Evolutionary conservation across 139 green algal species (phyloP), one percentile per base, ranked within the genome.

Genomic region (Zygnema circumcarinatum): DNA sequence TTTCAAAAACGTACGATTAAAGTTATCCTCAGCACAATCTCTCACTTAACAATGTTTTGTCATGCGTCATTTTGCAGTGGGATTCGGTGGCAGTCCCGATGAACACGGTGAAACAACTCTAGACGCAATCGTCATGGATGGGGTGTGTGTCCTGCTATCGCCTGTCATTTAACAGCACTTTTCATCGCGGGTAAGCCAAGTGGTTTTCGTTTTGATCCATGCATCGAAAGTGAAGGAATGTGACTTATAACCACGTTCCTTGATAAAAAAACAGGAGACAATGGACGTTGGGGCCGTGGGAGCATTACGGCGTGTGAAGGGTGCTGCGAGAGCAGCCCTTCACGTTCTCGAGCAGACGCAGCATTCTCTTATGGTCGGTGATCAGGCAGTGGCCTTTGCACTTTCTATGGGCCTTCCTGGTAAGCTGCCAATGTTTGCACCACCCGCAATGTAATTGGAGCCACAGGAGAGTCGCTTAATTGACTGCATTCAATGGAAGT

Each of bases 101-200:
- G 94, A 95, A 81, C 74, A 52, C 31, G 90, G 89, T 1, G 75
- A 95, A 47, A 95, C 94, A 20, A 96, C 93, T 0, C 75, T 96
- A 35, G 94, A 97, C 83, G 94, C 94, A 20, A 82, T 97, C 69
- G 87, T 96, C 40, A 96, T 97, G 87, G 91, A 96, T 62, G 94
- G 94, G 56, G 81, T 89, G 53, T 29, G 0, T 87, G 68, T 0
- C 16, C 39, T 47, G 11, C 39, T 72, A 29, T 72, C 29, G 29
- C n/a, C 56, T n/a, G 56, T 72, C 29, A n/a, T n/a, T n/a, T n/a
- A n/a, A n/a, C n/a, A n/a, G n/a, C n/a, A n/a, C n/a, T n/a, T n/a
- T n/a, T n/a, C n/a, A n/a, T n/a, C n/a, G n/a, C n/a, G n/a, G n/a
- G n/a, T n/a, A n/a, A n/a, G n/a, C n/a, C n/a, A n/a, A n/a, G n/a